These are phyloP conservation scores for Crithidia brevicula DNA, from an alignment of 208 protist species.

Conservation along the genomic window DNA sequence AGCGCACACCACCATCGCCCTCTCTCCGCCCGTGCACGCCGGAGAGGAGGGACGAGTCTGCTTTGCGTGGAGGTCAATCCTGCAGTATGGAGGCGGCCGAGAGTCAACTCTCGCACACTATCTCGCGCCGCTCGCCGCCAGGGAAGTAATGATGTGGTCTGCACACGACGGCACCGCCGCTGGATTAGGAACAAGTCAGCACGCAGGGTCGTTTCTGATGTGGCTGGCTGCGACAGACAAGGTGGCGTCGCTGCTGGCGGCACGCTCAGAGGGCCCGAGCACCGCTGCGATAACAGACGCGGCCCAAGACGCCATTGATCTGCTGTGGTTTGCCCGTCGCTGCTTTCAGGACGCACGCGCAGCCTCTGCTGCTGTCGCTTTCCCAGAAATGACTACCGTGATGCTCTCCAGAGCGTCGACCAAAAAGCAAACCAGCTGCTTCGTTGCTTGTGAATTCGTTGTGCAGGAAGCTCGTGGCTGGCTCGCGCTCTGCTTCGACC, in stretches of 20 bases:
- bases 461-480: slow-evolving; percentile 20
- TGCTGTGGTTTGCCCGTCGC: slow-evolving; percentile 9
- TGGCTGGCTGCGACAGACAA: neutral
- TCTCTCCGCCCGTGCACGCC: neutral
- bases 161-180: neutral
- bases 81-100: neutral
- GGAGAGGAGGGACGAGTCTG: neutral
- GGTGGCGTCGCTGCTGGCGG: neutral
- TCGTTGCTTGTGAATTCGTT: slow-evolving; percentile 11
- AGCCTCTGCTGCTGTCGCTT: neutral
- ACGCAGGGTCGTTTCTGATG: neutral
- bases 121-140: neutral
- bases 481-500: slow-evolving; percentile 28
- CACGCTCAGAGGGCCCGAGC: neutral
- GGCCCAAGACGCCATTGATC: neutral
- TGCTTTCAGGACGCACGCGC: slow-evolving; percentile 4
- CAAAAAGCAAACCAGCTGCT: slow-evolving; percentile 14
- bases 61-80: neutral
- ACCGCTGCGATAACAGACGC: neutral
- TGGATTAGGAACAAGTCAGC: neutral
- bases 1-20: neutral
- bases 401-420: neutral
- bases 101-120: neutral
- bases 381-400: no score
- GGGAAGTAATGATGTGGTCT: slow-evolving; percentile 13